Evolutionary conservation across 2,329 filamentous ascomycete species (phyloP).

Genomic region (Calonectria honghensis): DNA sequence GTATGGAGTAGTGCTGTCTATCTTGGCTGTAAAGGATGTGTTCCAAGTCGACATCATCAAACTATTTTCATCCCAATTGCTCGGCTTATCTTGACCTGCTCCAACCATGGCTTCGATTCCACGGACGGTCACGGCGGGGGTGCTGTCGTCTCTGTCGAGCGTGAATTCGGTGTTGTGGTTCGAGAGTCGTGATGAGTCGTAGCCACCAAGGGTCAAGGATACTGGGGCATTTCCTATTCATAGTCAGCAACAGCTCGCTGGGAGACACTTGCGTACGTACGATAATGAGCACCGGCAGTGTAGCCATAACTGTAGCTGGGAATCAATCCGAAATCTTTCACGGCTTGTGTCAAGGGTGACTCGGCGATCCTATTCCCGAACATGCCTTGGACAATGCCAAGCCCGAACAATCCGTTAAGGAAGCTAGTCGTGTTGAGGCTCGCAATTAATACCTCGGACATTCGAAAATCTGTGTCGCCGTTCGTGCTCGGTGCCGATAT

Average conservation of each 20-base stretch:
- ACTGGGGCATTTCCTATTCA: slow-evolving; percentile 64
- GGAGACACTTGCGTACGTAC: slow-evolving; percentile 63
- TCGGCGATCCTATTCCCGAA: slow-evolving; percentile 71
- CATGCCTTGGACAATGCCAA: slow-evolving; percentile 73
- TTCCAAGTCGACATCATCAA: slow-evolving; percentile 66
- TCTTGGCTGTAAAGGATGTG: slow-evolving; percentile 69
- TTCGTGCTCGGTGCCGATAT: slow-evolving; percentile 65
- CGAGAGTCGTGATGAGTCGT: slow-evolving; percentile 77
- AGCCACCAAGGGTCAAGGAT: slow-evolving; percentile 82
- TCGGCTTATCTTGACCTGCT: slow-evolving; percentile 54
- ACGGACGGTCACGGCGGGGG: slow-evolving; percentile 77
- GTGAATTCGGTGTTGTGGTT: slow-evolving; percentile 77
- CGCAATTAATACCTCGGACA: slow-evolving; percentile 69
- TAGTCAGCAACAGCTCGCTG: slow-evolving; percentile 39
- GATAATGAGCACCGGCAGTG: slow-evolving; percentile 84
- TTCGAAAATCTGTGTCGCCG: slow-evolving; percentile 61
- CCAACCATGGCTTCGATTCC: slow-evolving; percentile 68
- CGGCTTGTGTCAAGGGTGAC: slow-evolving; percentile 73
- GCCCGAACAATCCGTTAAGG: slow-evolving; percentile 73
- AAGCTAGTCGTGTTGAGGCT: slow-evolving; percentile 74
- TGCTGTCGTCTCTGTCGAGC: slow-evolving; percentile 71
- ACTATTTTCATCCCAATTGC: slow-evolving; percentile 63
- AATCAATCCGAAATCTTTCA: slow-evolving; percentile 76
- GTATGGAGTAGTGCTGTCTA: slow-evolving; percentile 80
- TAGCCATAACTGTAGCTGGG: slow-evolving; percentile 85